Percentiles rank a stretch among this genome's conserved stretches.
Conservation (phyloP, 75 land plant species). For the Picea glauca region DNA sequence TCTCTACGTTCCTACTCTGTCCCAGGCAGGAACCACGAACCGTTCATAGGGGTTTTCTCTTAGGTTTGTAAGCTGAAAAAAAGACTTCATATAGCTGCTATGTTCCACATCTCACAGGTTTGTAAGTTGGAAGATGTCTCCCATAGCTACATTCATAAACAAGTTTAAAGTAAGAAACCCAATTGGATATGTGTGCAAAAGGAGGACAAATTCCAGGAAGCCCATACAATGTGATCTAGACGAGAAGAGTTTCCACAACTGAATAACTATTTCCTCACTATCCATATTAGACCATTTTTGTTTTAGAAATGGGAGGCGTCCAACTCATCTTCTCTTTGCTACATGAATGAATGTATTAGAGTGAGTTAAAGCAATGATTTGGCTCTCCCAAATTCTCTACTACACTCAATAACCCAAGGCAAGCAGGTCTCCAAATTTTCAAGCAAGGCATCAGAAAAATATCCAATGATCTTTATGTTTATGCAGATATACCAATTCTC, state of each 20-base stretch:
- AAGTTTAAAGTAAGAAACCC: too few relatives aligned
- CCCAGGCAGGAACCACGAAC: too few relatives aligned
- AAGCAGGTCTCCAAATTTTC: constrained; percentile 21
- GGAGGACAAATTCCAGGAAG: too few relatives aligned
- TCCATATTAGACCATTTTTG: constrained; percentile 26
- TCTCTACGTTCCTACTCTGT: too few relatives aligned
- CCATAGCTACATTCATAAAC: too few relatives aligned
- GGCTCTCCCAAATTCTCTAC: constrained; percentile 18
- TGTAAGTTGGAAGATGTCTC: too few relatives aligned
- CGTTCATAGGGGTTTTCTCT: too few relatives aligned
- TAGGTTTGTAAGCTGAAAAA: too few relatives aligned
- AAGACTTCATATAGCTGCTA: too few relatives aligned
- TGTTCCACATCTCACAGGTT: too few relatives aligned
- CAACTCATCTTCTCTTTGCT: constrained; percentile 13
- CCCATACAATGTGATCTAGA: too few relatives aligned
- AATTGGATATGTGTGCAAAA: too few relatives aligned
- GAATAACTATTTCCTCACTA: not conserved
- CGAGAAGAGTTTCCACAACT: not conserved
- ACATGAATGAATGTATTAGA: constrained; percentile 30
- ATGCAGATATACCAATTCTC: constrained; percentile 10
- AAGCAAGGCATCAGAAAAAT: constrained; percentile 34
- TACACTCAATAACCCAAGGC: constrained; percentile 34
- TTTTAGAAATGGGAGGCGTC: constrained; percentile 16
- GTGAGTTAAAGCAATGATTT: constrained; percentile 39
- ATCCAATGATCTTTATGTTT: constrained; percentile 27